These are phyloP conservation scores for Kazachstania taianensis DNA, from an alignment of 805 yeast genomes.

Conservation along the genomic window DNA sequence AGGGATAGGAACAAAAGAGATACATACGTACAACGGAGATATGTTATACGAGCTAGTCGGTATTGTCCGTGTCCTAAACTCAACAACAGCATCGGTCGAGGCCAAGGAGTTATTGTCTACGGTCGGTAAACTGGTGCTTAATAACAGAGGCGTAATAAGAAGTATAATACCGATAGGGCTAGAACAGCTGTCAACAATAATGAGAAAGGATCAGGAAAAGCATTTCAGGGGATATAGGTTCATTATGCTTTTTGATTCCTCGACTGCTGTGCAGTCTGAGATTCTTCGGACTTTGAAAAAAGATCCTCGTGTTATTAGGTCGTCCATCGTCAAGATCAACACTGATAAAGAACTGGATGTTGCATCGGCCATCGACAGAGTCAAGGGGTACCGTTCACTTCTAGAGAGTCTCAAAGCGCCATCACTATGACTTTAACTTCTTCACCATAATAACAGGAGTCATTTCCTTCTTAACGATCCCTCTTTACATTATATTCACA, in stretches of 20 bases:
- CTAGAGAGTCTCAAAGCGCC: slow-evolving; percentile 12
- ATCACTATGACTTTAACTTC: too few relatives aligned
- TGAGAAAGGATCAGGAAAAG: slow-evolving; percentile 76
- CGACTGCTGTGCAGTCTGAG: slow-evolving; percentile 79
- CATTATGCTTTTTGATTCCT: slow-evolving; percentile 75
- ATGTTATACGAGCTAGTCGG: slow-evolving; percentile 91
- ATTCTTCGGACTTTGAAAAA: slow-evolving; percentile 66
- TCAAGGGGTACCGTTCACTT: slow-evolving; percentile 22
- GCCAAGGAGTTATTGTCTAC: slow-evolving; percentile 57
- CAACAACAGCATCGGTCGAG: slow-evolving; percentile 41
- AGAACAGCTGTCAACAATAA: slow-evolving; percentile 60
- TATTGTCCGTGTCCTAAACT: slow-evolving; percentile 69
- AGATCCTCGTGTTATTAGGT: slow-evolving; percentile 86
- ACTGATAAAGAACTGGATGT: slow-evolving; percentile 42
- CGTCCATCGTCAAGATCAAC: slow-evolving; percentile 57
- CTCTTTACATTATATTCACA: too few relatives aligned
- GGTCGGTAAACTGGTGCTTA: slow-evolving; percentile 70
- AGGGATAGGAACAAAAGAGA: too few relatives aligned
- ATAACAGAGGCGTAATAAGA: slow-evolving; percentile 91
- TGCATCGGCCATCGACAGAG: slow-evolving; percentile 47
- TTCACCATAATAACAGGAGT: too few relatives aligned
- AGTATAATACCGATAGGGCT: slow-evolving; percentile 71
- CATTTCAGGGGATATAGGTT: slow-evolving; percentile 90
- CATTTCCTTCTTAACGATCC: too few relatives aligned
- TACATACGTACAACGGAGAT: too few relatives aligned